Evolutionary conservation across 352 stramenopile genomes (phyloP), one percentile per base, ranked within the genome.

Genomic region (Phytophthora niederhauseri): DNA sequence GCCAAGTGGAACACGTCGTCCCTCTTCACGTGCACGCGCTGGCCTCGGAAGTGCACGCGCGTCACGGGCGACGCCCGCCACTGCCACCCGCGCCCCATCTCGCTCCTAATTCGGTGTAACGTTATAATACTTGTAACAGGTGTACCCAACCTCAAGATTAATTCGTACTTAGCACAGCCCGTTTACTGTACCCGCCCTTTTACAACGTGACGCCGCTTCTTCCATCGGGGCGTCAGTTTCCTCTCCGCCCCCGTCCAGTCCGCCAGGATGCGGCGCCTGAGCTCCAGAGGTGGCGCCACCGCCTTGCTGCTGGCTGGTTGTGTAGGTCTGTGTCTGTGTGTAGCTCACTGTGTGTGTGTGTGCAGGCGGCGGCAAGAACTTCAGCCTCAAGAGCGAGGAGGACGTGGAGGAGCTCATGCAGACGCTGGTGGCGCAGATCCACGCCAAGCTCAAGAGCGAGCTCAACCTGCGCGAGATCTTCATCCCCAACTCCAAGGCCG

Each of bases 381-480:
- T 90, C 58, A 88, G 76, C 9, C 88, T 93, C 70, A 87, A 89
- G 68, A 93, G 79, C 62, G 85, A 95, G 50, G 85, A 95, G 61
- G 87, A 95, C 60, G 71, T 95, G 50, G 85, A 95, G 66, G 87
- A 95, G 70, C 80, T 95, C 43, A 90, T 95, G 81, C 87, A 95
- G 76, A 85, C 84, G 61, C 79, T 95, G 14, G 75, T 95, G 56
- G 82, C 82, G 26, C 87, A 95, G 68, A 94, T 96, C 64, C 89
- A 96, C 72, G 64, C 82, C 61, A 94, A 94, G 59, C 80, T 96
- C 61, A 93, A 94, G 72, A 92, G 86, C 49, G 89, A 96, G 66
- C 75, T 96, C 17, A 80, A 84, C 20, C 68, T 96, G 60, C 83
- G 84, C 65, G 89, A 96, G 72, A 91, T 94, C 56, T 95, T 91